Evolutionary conservation across 2,329 filamentous ascomycete species (phyloP).

Genomic region (Didymosphaeria variabile): DNA sequence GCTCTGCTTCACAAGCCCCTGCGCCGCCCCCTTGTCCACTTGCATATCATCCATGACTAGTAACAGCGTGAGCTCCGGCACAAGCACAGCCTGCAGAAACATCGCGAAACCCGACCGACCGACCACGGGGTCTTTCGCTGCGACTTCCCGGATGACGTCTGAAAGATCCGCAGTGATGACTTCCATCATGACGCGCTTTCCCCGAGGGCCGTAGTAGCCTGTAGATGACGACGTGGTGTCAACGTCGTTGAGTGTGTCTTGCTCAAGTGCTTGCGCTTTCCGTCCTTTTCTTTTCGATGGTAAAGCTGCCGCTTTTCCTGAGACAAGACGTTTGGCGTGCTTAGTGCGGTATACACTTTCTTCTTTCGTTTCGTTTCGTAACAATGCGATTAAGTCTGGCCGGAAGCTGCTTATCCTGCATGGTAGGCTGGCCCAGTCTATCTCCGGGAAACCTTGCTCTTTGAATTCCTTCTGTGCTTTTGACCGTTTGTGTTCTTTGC

Average conservation of each 20-base stretch:
- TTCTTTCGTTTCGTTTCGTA: slow-evolving; percentile 60
- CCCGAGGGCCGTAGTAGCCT: slow-evolving; percentile 85
- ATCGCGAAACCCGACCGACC: slow-evolving; percentile 39
- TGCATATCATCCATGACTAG: slow-evolving; percentile 67
- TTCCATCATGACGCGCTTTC: slow-evolving; percentile 74
- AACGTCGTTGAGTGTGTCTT: not conserved
- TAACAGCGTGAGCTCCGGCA: slow-evolving; percentile 71
- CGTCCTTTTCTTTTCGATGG: slow-evolving; percentile 16
- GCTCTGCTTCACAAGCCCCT: slow-evolving; percentile 71
- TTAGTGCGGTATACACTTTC: slow-evolving; percentile 68
- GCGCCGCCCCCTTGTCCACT: slow-evolving; percentile 55
- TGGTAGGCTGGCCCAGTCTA: slow-evolving; percentile 73
- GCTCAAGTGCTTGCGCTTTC: not conserved
- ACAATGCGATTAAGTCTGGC: slow-evolving; percentile 64
- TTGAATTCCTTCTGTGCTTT: slow-evolving; percentile 54
- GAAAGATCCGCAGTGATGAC: slow-evolving; percentile 37
- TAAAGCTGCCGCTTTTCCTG: slow-evolving; percentile 36
- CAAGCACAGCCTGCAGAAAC: slow-evolving; percentile 63
- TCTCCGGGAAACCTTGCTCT: slow-evolving; percentile 70
- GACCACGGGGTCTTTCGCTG: slow-evolving; percentile 39
- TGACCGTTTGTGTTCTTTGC: slow-evolving; percentile 45
- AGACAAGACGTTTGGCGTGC: slow-evolving; percentile 53
- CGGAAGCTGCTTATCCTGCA: slow-evolving; percentile 67
- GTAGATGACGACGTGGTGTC: slow-evolving; percentile 22
- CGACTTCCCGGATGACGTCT: slow-evolving; percentile 35